phyloP scores from a whole-genome alignment of 2,329 filamentous ascomycete species.

The Fusarium luffae region DNA sequence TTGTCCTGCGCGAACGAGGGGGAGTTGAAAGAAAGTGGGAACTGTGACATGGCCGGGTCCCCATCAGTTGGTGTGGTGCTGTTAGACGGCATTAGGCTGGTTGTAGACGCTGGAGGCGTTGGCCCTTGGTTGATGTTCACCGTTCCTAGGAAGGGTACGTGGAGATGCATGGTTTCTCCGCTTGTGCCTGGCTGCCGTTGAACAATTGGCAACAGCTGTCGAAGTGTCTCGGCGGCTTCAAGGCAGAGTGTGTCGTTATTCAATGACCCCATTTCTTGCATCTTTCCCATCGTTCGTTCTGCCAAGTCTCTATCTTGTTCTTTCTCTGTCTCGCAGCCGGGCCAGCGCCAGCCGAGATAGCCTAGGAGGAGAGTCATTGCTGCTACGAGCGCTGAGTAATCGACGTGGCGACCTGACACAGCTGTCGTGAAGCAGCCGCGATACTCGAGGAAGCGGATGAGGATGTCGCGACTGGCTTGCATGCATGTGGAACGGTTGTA shows the following conservation, averaged over 20 bases:
- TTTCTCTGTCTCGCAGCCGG: conserved; percentile 38
- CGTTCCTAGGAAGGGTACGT: conserved; percentile 60
- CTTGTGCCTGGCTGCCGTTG: conserved; percentile 40
- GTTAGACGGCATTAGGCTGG: conserved; percentile 27
- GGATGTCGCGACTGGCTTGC: conserved; percentile 62
- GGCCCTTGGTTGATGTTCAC: conserved; percentile 54
- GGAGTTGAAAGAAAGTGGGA: conserved; percentile 22
- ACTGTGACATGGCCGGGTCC: conserved; percentile 8
- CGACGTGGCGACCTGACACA: conserved; percentile 55
- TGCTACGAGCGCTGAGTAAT: conserved; percentile 64
- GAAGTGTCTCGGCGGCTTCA: conserved; percentile 58
- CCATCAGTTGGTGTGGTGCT: conserved; percentile 19
- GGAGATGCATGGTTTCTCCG: conserved; percentile 50
- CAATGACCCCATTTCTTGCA: conserved; percentile 52
- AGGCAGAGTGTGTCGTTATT: conserved; percentile 56
- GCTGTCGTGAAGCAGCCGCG: conserved; percentile 46
- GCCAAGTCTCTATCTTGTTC: conserved; percentile 52
- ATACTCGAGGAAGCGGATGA: conserved; percentile 61
- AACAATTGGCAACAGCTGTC: conserved; percentile 56
- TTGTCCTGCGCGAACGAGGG: conserved; percentile 12
- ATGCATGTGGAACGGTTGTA: conserved; percentile 57
- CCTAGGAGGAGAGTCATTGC: conserved; percentile 63
- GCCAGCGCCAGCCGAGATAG: conserved; percentile 56
- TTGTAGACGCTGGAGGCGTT: conserved; percentile 25
- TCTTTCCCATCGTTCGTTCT: conserved; percentile 51